Base-by-base conservation (phyloP, 148 eudicot genomes). In the Persicaria maculosa region DNA sequence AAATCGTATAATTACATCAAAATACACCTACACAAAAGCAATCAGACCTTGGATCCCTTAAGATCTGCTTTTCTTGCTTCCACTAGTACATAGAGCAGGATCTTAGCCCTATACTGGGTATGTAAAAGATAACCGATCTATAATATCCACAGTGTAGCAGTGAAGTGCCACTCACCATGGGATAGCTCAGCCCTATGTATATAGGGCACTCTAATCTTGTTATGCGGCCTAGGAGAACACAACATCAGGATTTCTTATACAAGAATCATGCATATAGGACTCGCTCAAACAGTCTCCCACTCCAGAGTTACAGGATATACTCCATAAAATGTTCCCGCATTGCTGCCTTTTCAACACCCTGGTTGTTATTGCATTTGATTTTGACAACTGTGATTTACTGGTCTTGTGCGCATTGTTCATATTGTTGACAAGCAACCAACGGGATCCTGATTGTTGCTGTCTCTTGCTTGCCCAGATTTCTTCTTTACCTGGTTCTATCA, bases 371-470 rank as follows among this genome's bases (percentile, higher is more conserved):
- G 86, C 83, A 72, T 47, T 83, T 20, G 85, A 84, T 68, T 70
- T 81, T 50, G 84, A 81, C 72, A 69, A 25, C 31, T 68, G 82
- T 62, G 71, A 61, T 25, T 75, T 82, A 8, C 75, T 31, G 9
- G 72, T 73, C 81, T 68, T 83, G 74, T 79, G 20, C 16, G 69
- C 75, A 79, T 68, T 83, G 75, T 78, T 77, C 87, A 86, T 77
- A 45, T 86, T 85, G 74, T 80, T 87, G 10, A 89, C 83, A 69
- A 88, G 79, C 85, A 90, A 81, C 94, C 94, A 90, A 36, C 91
- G 84, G 7, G 81, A 76, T 44, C 91, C 94, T 45, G 91, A 77
- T 71, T 83, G 86, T 47, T 79, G 83, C 22, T 84, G 88, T 47
- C 82, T 82, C 75, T 47, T 75, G 40, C 81, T 78, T 0, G 80